phyloP scores from a whole-genome alignment of 2,329 filamentous ascomycete species.

The Trichoderma sp. region DNA sequence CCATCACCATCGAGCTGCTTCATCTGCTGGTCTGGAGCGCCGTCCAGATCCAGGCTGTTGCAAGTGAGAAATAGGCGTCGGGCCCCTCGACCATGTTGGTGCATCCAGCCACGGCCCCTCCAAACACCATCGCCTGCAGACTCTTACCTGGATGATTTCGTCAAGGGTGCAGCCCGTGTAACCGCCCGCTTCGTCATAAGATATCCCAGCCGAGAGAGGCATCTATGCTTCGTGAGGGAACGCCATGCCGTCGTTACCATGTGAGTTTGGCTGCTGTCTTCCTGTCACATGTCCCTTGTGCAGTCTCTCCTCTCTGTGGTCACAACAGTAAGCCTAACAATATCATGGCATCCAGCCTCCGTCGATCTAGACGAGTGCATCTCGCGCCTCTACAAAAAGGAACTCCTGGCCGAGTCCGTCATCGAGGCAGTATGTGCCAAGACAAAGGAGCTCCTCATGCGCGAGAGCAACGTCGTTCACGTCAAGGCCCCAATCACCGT shows the following conservation, averaged over 20 bases:
- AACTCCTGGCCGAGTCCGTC: slow-evolving; percentile 93
- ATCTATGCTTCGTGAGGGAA: neutral
- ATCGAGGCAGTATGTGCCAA: slow-evolving; percentile 99
- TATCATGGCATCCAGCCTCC: slow-evolving; percentile 59
- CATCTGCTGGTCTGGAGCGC: neutral
- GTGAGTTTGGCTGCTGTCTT: slow-evolving; percentile 38
- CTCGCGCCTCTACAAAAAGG: slow-evolving; percentile 92
- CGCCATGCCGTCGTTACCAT: slow-evolving; percentile 57
- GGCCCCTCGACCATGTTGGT: slow-evolving; percentile 42
- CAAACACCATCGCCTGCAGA: slow-evolving; percentile 38
- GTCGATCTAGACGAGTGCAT: slow-evolving; percentile 99
- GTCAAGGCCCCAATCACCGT: slow-evolving; percentile 94
- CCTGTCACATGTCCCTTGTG: neutral
- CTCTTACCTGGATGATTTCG: slow-evolving; percentile 27
- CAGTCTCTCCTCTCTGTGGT: neutral
- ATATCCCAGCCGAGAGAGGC: neutral
- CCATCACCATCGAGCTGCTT: neutral
- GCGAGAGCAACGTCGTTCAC: slow-evolving; percentile 99
- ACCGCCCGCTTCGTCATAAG: neutral
- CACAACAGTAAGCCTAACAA: neutral
- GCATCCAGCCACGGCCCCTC: slow-evolving; percentile 35
- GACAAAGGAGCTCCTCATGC: slow-evolving; percentile 97
- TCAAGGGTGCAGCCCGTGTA: slow-evolving; percentile 16
- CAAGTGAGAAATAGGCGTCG: slow-evolving; percentile 30
- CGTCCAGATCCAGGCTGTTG: slow-evolving; percentile 8